Evolutionary conservation across 805 yeast species (phyloP), one percentile per base, ranked within the genome.

Genomic region (Saccharomycopsis schoenii): DNA sequence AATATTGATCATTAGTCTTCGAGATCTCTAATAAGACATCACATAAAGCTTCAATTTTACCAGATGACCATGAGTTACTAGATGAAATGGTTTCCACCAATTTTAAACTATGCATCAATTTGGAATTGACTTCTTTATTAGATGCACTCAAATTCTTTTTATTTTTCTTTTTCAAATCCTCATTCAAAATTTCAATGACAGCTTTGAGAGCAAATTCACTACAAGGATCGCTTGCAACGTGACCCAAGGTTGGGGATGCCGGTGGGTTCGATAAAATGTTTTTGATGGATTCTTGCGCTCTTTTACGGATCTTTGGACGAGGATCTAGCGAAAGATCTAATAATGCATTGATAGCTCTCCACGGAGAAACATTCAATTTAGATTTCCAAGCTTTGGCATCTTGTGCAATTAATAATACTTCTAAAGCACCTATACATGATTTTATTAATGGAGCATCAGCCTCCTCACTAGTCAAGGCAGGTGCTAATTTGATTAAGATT

Each of bases 271-370:
- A 66, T 63, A 94, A 75, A 37, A 94, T 76, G 2, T 77, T 79
- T 57, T 79, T 74, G n/a, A 94, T 79, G 1, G 97, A 88, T 61
- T 94, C 99, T 68, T 85, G 87, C 1, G 98, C 96, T 76, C 97
- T 86, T 80, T 88, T 89, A 72, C 99, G 83, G 12, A 94, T 96
- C 68, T 94, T 94, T 42, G 99, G 99, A 70, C 98, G 83, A 55
- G 88, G 86, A 72, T 94, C 97, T 52, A 89, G 74, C 0, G 93
- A 83, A 64, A 90, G 78, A 70, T 88, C 90, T 62, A 92, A 73
- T 62, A 92, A 73, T 55, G 93, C 96, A 47, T 81, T 79, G 62
- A 91, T 74, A 52, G 94, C 97, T 77, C 96, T 82, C 69, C 81
- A 83, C 58, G 97, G 96, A 47, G 83, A 80, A 62, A 77, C 77